Base-by-base conservation (phyloP, 169 alveolate species). In the Eimeria tenella region DNA sequence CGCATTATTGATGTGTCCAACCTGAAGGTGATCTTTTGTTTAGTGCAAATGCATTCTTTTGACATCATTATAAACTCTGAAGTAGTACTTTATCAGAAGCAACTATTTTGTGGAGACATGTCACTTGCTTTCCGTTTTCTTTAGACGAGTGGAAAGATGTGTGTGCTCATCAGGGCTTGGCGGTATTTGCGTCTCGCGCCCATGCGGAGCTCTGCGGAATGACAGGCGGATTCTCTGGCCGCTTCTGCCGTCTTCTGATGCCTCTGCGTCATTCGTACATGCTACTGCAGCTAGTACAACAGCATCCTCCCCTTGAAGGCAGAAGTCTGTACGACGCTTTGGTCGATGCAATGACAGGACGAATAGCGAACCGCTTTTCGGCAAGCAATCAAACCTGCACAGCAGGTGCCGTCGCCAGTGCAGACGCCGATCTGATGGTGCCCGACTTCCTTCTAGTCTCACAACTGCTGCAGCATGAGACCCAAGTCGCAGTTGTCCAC, bases 401-500 rank as follows among this genome's bases (percentile, higher is more conserved):
- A 3, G 31, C 63, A 11, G 68, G 79, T 58, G 13, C 79, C 5
- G 23, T 6, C 17, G 56, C 60, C 52, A 56, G 81, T 13, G 79
- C 92, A 25, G 95, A 79, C 13, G 79, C 56, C 70, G 82, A 52
- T 17, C n/a, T 62, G 60, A n/a, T 91, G 77, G 25, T 60, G 63
- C 86, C 73, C 49, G 95, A 86, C 58, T 81, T 79, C 62, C 95
- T 95, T n/a, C 15, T 95, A 11, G 75, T 95, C 21, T 94, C 96
- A 8, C 75, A 94, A 13, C 94, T 95, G 23, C 87, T 94, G 62
- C 96, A 90, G 77, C 94, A 92, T 58, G 97, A 95, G 81, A 52
- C 82, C 88, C 83, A 90, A 56, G 96, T 94, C 42, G 82, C 96
- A 42, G 96, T 94, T 49, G 86, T 95, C 75, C 96, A 95, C 83